phyloP scores from a whole-genome alignment of 2,329 filamentous ascomycete genomes.

The Curvularia lunata region DNA sequence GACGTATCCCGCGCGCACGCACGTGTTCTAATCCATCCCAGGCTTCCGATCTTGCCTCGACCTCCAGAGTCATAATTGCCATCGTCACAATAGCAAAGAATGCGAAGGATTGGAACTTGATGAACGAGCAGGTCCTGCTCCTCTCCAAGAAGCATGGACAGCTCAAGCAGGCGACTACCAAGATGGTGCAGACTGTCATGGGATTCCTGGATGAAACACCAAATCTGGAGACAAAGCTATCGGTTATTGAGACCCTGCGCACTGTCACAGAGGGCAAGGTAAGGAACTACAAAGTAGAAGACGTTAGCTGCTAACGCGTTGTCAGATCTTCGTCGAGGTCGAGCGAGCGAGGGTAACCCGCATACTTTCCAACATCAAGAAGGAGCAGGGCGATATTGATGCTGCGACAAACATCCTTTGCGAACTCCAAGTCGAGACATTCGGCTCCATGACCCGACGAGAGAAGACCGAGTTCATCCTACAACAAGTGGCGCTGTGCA shows the following conservation, averaged over 20 bases:
- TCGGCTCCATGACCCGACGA: slow-evolving; percentile 94
- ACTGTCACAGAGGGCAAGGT: slow-evolving; percentile 98
- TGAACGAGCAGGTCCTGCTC: slow-evolving; percentile 95
- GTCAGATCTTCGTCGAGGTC: slow-evolving; percentile 94
- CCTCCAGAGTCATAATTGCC: slow-evolving; percentile 82
- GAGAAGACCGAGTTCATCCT: slow-evolving; percentile 99
- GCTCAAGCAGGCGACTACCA: slow-evolving; percentile 97
- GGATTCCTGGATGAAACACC: slow-evolving; percentile 86
- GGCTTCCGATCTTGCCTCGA: slow-evolving; percentile 95
- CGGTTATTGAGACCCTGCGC: slow-evolving; percentile 90
- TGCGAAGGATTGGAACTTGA: slow-evolving; percentile 86
- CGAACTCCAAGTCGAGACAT: slow-evolving; percentile 97
- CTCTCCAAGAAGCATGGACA: slow-evolving; percentile 99
- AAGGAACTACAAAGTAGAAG: slow-evolving; percentile 24
- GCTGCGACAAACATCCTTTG: slow-evolving; percentile 91
- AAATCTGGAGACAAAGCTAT: slow-evolving; percentile 83
- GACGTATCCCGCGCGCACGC: slow-evolving; percentile 9
- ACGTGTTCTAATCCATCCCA: slow-evolving; percentile 50
- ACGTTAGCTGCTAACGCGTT: slow-evolving; percentile 26
- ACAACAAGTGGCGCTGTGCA: slow-evolving; percentile 91
- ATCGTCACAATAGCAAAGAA: slow-evolving; percentile 96
- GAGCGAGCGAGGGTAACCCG: slow-evolving; percentile 94
- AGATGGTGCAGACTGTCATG: slow-evolving; percentile 98
- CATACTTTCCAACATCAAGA: slow-evolving; percentile 97
- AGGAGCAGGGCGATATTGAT: slow-evolving; percentile 88